Evolutionary conservation across 768 basidiomycete genomes (phyloP).

Genomic region (Amanita pseudoporphyria): DNA sequence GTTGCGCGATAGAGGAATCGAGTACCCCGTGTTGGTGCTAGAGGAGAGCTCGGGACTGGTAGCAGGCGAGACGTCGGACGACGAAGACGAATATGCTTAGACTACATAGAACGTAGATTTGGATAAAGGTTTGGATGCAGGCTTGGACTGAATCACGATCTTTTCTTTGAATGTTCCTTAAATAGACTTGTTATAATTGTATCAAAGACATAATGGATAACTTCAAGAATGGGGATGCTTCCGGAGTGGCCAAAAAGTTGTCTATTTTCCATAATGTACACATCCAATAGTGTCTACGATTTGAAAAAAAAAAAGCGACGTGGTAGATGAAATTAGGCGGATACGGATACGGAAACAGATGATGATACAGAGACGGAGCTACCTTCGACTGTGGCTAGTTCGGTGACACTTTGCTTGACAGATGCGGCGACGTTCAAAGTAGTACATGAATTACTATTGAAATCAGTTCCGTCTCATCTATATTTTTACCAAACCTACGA

Average conservation of each 20-base stretch:
- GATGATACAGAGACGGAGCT: neutral
- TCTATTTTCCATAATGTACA: neutral
- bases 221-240: too few relatives aligned
- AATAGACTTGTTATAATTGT: too few relatives aligned
- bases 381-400: neutral
- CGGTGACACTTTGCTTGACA: neutral
- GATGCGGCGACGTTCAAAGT: neutral
- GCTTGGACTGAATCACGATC: neutral
- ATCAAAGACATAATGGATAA: too few relatives aligned
- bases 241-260: too few relatives aligned
- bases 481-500: neutral
- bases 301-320: neutral
- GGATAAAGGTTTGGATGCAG: neutral
- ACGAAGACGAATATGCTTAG: neutral
- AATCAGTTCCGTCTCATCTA: neutral
- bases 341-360: neutral
- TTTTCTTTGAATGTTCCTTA: too few relatives aligned
- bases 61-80: neutral
- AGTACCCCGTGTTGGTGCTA: slow-evolving; percentile 2
- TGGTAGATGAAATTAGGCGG: neutral
- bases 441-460: neutral
- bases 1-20: neutral
- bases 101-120: neutral
- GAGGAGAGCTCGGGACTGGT: neutral
- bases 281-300: neutral